Evolutionary conservation across 768 basidiomycete genomes (phyloP).

Genomic region (Termitomyces sp.): DNA sequence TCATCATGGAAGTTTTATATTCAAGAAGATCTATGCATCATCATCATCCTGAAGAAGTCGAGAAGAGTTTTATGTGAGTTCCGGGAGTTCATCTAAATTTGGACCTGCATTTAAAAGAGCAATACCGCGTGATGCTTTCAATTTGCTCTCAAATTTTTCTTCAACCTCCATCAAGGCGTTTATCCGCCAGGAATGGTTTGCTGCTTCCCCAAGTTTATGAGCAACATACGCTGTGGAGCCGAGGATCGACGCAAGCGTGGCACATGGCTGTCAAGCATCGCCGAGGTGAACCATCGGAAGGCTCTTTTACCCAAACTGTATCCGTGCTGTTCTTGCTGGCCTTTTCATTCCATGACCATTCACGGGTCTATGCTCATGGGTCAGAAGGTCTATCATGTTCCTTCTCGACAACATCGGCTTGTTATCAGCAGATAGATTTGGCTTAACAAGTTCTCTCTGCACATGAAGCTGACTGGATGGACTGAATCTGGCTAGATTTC

Average conservation of each 20-base stretch:
- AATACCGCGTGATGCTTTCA: neutral
- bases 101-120: neutral
- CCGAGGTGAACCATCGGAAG: neutral
- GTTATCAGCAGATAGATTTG: conserved; percentile 10
- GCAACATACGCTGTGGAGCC: neutral
- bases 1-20: neutral
- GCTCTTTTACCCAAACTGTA: neutral
- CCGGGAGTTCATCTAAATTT: neutral
- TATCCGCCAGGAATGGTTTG: neutral
- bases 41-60: neutral
- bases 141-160: neutral
- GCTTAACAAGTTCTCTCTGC: neutral
- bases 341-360: neutral
- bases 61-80: neutral
- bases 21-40: neutral
- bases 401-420: neutral
- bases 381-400: conserved; percentile 3
- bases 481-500: neutral
- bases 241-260: neutral
- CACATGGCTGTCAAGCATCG: neutral
- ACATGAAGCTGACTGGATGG: neutral
- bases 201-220: neutral
- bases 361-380: conserved; percentile 1
- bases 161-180: neutral
- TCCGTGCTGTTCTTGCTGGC: neutral